phyloP scores from a whole-genome alignment of 1,139 yeast genomes.

The Pichia sp. region DNA sequence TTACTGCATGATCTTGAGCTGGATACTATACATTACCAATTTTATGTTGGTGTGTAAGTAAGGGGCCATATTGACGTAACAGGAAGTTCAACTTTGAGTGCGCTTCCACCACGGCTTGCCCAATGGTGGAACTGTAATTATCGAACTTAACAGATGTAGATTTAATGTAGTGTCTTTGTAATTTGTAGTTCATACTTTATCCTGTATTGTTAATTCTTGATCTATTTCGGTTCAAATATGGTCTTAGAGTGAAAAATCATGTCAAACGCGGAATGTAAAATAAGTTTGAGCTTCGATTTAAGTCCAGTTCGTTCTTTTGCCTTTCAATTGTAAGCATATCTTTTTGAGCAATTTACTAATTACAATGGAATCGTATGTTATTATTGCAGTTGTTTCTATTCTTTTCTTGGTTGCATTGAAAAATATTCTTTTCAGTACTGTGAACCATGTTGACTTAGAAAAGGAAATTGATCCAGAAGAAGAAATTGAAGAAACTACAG shows the following conservation, averaged over 20 bases:
- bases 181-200: background rate
- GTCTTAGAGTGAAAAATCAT: background rate
- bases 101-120: conserved; percentile 55
- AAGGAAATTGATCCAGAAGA: conserved; percentile 17
- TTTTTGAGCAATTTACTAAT: background rate
- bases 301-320: background rate
- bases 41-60: conserved; percentile 19
- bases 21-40: conserved; percentile 30
- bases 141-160: conserved; percentile 43
- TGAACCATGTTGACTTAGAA: conserved; percentile 15
- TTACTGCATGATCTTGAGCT: conserved; percentile 47
- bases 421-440: conserved; percentile 12
- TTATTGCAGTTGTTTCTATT: conserved; percentile 12
- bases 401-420: conserved; percentile 12
- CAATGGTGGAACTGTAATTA: conserved; percentile 70
- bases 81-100: conserved; percentile 60
- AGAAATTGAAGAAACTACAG: conserved; percentile 47
- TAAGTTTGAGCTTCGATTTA: background rate
- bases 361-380: conserved; percentile 14
- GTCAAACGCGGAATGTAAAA: background rate
- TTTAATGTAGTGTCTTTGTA: background rate
- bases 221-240: background rate
- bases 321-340: background rate
- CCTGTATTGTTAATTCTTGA: background rate
- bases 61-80: conserved; percentile 49